Percentiles rank a stretch among this genome's conserved stretches.
phyloP scores from a whole-genome alignment of 2,329 filamentous ascomycete species.

The Claviceps arundinis region DNA sequence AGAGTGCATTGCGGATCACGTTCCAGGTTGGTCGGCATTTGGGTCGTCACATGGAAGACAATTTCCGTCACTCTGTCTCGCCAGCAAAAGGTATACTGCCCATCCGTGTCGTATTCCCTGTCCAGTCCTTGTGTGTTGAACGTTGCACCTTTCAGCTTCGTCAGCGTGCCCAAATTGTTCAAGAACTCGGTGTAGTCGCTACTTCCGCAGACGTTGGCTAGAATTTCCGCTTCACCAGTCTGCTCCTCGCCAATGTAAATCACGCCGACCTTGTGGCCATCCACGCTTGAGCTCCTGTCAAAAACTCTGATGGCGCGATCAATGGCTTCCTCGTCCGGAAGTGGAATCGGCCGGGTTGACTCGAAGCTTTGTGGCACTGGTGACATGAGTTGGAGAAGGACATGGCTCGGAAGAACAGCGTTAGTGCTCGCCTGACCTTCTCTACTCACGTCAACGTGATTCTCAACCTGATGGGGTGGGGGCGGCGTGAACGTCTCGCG shows the following conservation, averaged over 20 bases:
- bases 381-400: constrained; percentile 56
- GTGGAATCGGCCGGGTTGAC: constrained; percentile 55
- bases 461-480: constrained; percentile 41
- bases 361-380: constrained; percentile 46
- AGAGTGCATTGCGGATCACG: constrained; percentile 61
- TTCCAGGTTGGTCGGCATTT: constrained; percentile 85
- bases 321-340: constrained; percentile 58
- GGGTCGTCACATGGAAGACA: constrained; percentile 88
- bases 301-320: constrained; percentile 67
- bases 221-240: constrained; percentile 66
- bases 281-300: constrained; percentile 78
- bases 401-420: constrained; percentile 57
- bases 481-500: constrained; percentile 46
- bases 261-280: constrained; percentile 90
- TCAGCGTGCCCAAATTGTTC: constrained; percentile 66
- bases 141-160: constrained; percentile 64
- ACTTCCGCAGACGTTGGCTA: constrained; percentile 76
- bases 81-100: constrained; percentile 85
- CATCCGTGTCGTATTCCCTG: constrained; percentile 62
- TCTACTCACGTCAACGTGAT: constrained; percentile 32
- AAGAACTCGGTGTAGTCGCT: constrained; percentile 81
- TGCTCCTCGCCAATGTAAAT: constrained; percentile 88
- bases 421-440: constrained; percentile 41
- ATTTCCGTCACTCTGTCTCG: constrained; percentile 89
- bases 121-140: constrained; percentile 94